phyloP scores from a whole-genome alignment of 2,329 filamentous ascomycete species.

The Herpotrichia juniperi region DNA sequence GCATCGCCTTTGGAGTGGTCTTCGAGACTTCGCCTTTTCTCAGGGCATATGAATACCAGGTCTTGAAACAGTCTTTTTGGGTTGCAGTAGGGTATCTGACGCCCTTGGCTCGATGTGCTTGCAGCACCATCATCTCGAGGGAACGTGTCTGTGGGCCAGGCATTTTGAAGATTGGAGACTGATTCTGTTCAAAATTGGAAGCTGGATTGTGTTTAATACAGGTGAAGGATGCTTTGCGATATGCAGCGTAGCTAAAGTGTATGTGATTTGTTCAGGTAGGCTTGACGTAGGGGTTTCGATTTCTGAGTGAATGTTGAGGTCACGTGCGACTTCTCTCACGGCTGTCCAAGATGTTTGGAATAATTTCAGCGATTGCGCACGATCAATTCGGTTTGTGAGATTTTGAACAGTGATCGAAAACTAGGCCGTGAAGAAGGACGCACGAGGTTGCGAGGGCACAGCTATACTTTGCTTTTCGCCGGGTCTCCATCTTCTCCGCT shows the following conservation, averaged over 20 bases:
- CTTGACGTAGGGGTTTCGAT: background rate
- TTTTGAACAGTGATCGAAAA: background rate
- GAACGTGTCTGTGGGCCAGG: conserved; percentile 29
- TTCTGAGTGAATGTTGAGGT: conserved; percentile 4
- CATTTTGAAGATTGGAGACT: conserved; percentile 31
- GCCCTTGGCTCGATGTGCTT: conserved; percentile 44
- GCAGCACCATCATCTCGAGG: conserved; percentile 38
- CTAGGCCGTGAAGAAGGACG: too few species aligned
- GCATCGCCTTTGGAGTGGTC: conserved; percentile 19
- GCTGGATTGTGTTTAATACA: too few species aligned
- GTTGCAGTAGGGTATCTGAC: conserved; percentile 36
- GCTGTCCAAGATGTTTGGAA: background rate
- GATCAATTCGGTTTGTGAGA: background rate
- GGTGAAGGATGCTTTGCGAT: too few species aligned
- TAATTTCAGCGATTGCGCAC: background rate
- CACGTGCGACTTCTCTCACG: conserved; percentile 4
- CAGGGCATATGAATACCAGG: conserved; percentile 44
- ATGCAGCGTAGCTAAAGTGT: background rate
- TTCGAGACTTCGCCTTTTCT: conserved; percentile 43
- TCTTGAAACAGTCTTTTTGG: conserved; percentile 44
- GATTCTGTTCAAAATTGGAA: too few species aligned
- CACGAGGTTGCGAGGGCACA: background rate
- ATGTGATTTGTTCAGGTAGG: background rate
- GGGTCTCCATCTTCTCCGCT: conserved; percentile 9
- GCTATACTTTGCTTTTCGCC: background rate